phyloP scores from a whole-genome alignment of 208 protist genomes.

The Wallacemonas collosoma region DNA sequence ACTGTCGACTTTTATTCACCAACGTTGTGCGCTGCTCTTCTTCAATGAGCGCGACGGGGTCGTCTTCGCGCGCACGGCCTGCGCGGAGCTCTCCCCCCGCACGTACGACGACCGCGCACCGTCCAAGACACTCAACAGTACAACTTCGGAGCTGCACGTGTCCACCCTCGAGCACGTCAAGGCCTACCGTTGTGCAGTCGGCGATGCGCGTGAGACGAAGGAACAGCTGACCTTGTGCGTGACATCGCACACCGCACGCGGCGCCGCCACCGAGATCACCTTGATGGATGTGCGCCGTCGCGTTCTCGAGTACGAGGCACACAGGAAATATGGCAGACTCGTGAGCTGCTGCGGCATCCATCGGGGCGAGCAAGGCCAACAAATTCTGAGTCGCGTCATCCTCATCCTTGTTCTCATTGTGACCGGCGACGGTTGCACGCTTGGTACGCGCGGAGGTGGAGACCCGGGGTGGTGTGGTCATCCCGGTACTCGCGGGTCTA shows the following conservation, averaged over 20 bases:
- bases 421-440: not conserved
- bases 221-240: slow-evolving; percentile 38
- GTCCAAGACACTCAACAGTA: slow-evolving; percentile 24
- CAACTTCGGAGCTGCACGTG: slow-evolving; percentile 53
- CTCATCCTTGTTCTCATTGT: not conserved
- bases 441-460: not conserved
- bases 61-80: not conserved
- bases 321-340: slow-evolving; percentile 38
- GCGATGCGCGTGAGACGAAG: slow-evolving; percentile 43
- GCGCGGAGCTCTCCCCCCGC: slow-evolving; percentile 37
- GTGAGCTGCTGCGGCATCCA: not conserved
- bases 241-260: slow-evolving; percentile 52
- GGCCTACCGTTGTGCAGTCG: slow-evolving; percentile 46
- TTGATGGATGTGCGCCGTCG: slow-evolving; percentile 52
- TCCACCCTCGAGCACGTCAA: slow-evolving; percentile 50
- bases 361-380: slow-evolving; percentile 5
- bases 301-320: slow-evolving; percentile 58
- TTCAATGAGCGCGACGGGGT: not conserved
- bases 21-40: not conserved
- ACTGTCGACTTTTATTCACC: not conserved
- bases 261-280: slow-evolving; percentile 53
- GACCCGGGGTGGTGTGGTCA: not conserved
- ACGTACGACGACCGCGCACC: slow-evolving; percentile 54
- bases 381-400: slow-evolving; percentile 12
- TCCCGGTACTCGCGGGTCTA: not conserved